Evolutionary conservation across 2,329 filamentous ascomycete species (phyloP), one percentile per base, ranked within the genome.

Genomic region (Fusarium denticulatum): DNA sequence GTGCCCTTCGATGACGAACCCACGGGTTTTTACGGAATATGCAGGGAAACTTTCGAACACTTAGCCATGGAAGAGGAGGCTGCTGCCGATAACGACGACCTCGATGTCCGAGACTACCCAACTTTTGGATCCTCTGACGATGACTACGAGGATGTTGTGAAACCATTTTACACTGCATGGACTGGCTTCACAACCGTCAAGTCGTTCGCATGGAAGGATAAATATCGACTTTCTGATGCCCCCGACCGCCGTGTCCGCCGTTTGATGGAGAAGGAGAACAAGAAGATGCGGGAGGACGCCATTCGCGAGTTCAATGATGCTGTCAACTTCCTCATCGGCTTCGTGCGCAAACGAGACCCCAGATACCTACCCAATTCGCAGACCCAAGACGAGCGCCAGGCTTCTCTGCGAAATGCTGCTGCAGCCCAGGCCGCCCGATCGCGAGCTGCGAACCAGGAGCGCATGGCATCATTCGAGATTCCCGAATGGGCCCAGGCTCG

Each of bases 261-360:
- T 37, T 79, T 94, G 43, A 97, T 98, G 91, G 96, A 98, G 80
- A 98, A 97, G 82, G 96, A 98, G 80, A 99, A 99, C 81, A 93
- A 91, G 76, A 93, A 93, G 72, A 83, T 92, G 30, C 89, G 96
- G 59, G 95, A 98, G 26, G 93, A 96, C 60, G 94, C 91, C 6
- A 89, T 93, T 16, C 90, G 92, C 63, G 94, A 97, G 74, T 98
- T 97, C 84, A 98, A 98, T 82, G 95, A 97, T 69, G 93, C 95
- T 7, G 94, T 99, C 36, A 86, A 94, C 64, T 93, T 94, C 12
- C 87, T 99, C 18, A 93, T 98, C 6, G 88, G 91, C 4, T 98
- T 98, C 82, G 93, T 96, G 22, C 92, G 94, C 74, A 98, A 97
- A 84, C 90, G 96, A 39, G 96, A 99, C 80, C 94, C 95, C 2